These are phyloP conservation scores for Galium porrigens DNA, from an alignment of 305 asterid species.

Conservation along the genomic window DNA sequence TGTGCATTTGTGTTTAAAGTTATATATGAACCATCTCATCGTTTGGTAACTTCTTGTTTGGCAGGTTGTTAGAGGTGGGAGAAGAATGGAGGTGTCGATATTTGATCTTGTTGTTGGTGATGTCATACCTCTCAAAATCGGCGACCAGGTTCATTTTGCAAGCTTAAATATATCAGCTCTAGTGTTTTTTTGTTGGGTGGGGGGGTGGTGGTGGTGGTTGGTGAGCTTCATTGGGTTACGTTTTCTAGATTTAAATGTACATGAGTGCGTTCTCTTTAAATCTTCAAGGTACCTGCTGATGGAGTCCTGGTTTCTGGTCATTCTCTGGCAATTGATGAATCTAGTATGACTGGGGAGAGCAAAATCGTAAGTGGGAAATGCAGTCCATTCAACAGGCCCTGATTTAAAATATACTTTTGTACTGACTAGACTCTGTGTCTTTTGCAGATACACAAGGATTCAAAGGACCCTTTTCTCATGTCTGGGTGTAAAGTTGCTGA, in stretches of 20 bases:
- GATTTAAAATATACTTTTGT: not conserved
- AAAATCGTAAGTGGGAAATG: slow-evolving; percentile 49
- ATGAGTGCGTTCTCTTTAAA: slow-evolving; percentile 23
- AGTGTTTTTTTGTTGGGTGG: not conserved
- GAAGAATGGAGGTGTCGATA: slow-evolving; percentile 63
- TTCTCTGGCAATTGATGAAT: slow-evolving; percentile 81
- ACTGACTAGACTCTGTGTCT: slow-evolving; percentile 14
- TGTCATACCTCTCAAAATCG: slow-evolving; percentile 84
- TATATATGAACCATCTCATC: slow-evolving; percentile 10
- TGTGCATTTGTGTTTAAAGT: not conserved
- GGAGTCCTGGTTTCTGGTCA: slow-evolving; percentile 68
- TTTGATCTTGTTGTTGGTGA: slow-evolving; percentile 89
- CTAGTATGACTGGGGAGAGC: slow-evolving; percentile 98
- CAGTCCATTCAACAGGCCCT: slow-evolving; percentile 1
- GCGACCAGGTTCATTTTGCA: slow-evolving; percentile 60
- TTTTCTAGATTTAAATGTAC: slow-evolving; percentile 29
- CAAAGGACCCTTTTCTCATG: slow-evolving; percentile 73
- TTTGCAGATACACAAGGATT: slow-evolving; percentile 69
- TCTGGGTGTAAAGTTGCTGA: slow-evolving; percentile 97
- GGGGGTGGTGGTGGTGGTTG: not conserved
- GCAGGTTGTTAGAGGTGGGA: slow-evolving; percentile 79
- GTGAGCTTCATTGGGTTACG: not conserved
- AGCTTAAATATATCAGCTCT: not conserved
- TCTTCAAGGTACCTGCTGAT: slow-evolving; percentile 79
- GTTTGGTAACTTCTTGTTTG: slow-evolving; percentile 15